Conservation (phyloP, 805 yeast genomes). For the Nakazawaea anatomiae region DNA sequence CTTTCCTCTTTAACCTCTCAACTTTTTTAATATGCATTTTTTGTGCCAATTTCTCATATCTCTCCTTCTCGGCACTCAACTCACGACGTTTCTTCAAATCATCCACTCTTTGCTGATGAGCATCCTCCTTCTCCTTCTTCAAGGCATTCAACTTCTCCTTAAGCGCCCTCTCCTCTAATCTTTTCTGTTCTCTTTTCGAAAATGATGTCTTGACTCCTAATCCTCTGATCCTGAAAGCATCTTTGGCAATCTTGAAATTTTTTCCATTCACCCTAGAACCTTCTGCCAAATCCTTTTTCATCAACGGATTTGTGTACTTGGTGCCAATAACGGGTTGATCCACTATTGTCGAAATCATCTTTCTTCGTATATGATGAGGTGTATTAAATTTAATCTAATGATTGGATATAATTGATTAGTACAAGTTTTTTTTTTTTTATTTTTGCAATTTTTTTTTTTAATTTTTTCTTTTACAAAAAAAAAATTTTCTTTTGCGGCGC, state of each 20-base stretch:
- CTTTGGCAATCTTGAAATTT: conserved; percentile 64
- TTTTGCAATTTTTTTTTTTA: too few relatives aligned
- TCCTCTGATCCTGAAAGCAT: conserved; percentile 59
- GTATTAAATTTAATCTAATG: too few relatives aligned
- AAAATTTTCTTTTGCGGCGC: too few relatives aligned
- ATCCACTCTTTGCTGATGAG: conserved; percentile 45
- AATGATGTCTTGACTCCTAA: conserved; percentile 58
- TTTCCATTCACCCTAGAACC: conserved; percentile 60
- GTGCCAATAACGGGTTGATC: conserved; percentile 6
- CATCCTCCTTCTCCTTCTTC: conserved; percentile 71
- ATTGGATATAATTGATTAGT: too few relatives aligned
- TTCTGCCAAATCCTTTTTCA: conserved; percentile 18
- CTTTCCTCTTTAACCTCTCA: conserved; percentile 83
- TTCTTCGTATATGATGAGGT: background rate
- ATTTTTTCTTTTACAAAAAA: too few relatives aligned
- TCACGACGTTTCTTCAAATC: conserved; percentile 69
- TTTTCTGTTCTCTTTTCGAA: conserved; percentile 61
- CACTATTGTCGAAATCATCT: conserved; percentile 7
- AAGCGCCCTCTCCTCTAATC: conserved; percentile 57
- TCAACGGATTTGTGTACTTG: conserved; percentile 11
- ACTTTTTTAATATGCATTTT: conserved; percentile 91
- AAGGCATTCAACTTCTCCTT: conserved; percentile 66
- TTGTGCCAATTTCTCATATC: conserved; percentile 74
- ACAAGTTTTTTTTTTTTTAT: too few relatives aligned
- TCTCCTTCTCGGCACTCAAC: conserved; percentile 81